phyloP scores from a whole-genome alignment of 2,329 filamentous ascomycete species.

The Trichophyton schoenleinii region DNA sequence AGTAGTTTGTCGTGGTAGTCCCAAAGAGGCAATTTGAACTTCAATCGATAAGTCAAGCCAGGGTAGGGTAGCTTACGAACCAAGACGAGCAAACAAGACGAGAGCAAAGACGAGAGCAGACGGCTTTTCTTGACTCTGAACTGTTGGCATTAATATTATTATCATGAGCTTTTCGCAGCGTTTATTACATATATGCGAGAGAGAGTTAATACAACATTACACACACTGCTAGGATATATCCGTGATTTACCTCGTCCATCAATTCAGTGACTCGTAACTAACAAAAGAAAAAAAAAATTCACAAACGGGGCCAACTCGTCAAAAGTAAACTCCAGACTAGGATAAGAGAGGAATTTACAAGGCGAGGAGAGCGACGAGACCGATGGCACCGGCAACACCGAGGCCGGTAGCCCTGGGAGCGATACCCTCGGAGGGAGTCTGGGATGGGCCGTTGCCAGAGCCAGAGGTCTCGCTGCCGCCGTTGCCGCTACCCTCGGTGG shows the following conservation, averaged over 20 bases:
- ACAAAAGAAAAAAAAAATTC: neutral
- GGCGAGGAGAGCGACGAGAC: constrained; percentile 8
- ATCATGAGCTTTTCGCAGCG: neutral
- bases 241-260: neutral
- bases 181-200: constrained; percentile 2
- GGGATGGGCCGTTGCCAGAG: constrained; percentile 16
- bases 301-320: neutral
- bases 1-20: no score
- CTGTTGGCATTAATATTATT: constrained; percentile 2
- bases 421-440: neutral
- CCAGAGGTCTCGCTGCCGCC: constrained; percentile 11
- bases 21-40: no score
- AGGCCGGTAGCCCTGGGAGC: neutral
- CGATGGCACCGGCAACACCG: constrained; percentile 9
- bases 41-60: no score
- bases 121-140: neutral
- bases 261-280: neutral
- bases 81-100: no score
- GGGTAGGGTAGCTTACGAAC: no score
- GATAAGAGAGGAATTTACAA: neutral
- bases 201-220: neutral
- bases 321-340: neutral
- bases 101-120: no score
- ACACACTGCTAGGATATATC: neutral
- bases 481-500: no score